Conservation (phyloP, 352 stramenopile species). For the Sclerospora graminicola region DNA sequence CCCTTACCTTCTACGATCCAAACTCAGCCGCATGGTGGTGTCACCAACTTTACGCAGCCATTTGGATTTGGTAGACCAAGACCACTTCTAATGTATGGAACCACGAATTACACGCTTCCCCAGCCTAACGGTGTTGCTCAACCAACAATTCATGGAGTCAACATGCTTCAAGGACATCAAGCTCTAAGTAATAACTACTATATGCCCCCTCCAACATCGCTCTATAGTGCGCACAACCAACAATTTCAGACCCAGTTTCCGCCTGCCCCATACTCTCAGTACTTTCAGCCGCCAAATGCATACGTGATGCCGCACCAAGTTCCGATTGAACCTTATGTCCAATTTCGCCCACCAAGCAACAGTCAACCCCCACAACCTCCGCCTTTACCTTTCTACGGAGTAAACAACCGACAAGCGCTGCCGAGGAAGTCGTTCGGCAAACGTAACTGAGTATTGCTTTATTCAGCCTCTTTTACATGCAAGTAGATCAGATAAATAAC, state of each 20-base stretch:
- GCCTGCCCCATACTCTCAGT: constrained; percentile 19
- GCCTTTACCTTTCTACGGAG: constrained; percentile 10
- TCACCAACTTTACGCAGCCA: constrained; percentile 46
- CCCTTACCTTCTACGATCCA: constrained; percentile 15
- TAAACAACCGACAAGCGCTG: constrained; percentile 12
- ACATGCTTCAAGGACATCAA: constrained; percentile 18
- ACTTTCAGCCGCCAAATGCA: constrained; percentile 7
- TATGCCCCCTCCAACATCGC: constrained; percentile 14
- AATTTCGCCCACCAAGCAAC: constrained; percentile 9
- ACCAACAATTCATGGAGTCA: constrained; percentile 20
- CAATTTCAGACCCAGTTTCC: constrained; percentile 12
- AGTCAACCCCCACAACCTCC: constrained; percentile 6
- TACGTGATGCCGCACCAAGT: constrained; percentile 13
- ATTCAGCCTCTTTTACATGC: constrained; percentile 3
- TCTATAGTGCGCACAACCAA: constrained; percentile 22
- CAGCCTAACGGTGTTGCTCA: constrained; percentile 11
- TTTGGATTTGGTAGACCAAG: constrained; percentile 7
- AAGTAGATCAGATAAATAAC: too few relatives aligned
- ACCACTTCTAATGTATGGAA: constrained; percentile 19
- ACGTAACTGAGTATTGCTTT: constrained; percentile 12
- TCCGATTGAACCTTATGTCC: constrained; percentile 4
- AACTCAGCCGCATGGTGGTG: constrained; percentile 30
- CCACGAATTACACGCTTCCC: constrained; percentile 30
- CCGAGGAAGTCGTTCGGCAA: constrained; percentile 17
- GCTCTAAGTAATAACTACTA: constrained; percentile 13